Base-by-base conservation (phyloP, 352 stramenopile species). In the Globisporangium irregulare region DNA sequence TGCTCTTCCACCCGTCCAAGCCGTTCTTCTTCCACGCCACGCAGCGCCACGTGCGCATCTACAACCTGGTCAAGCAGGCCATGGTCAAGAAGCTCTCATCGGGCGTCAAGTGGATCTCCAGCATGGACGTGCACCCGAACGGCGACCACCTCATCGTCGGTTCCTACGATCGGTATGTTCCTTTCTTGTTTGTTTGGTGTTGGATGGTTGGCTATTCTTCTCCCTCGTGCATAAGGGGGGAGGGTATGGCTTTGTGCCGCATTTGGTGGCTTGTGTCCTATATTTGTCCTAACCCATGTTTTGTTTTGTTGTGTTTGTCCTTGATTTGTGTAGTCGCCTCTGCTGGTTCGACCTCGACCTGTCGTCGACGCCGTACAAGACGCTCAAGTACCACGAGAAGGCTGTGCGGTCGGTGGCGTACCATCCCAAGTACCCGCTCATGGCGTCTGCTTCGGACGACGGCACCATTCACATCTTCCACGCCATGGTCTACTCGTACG, bases 301-400 rank as follows among this genome's bases (percentile, higher is more conserved):
- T 51, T 9, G 18, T 25, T 41, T 29, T 66, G 4, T 43, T 4
- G 29, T 59, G 15, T 25, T 41, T 43, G 20, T 27, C 18, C n/a
- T 61, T 22, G 24, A 46, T 22, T 54, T 22, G 14, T 48, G 15
- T 57, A 84, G 78, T 55, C 86, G 97, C 24, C 82, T 99, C 67
- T 97, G 97, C 63, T 99, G 98, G 98, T 99, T 99, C 81, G 98
- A 99, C 77, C 78, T 99, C 53, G 98, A 99, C 76, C 77, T 99
- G 38, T 97, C 92, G 15, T 97, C 90, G 53, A 98, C 90, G 66
- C 97, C 98, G 50, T 99, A 98, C 90, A 99, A 99, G 81, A 99
- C 97, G 48, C 86, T 99, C 67, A 98, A 99, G 73, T 99, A 99
- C 79, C 97, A 99, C 80, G 93, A 98, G 73, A 97, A 98, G 73